Conservation (phyloP, 2,329 filamentous ascomycete genomes). For the Colletotrichum shisoi region DNA sequence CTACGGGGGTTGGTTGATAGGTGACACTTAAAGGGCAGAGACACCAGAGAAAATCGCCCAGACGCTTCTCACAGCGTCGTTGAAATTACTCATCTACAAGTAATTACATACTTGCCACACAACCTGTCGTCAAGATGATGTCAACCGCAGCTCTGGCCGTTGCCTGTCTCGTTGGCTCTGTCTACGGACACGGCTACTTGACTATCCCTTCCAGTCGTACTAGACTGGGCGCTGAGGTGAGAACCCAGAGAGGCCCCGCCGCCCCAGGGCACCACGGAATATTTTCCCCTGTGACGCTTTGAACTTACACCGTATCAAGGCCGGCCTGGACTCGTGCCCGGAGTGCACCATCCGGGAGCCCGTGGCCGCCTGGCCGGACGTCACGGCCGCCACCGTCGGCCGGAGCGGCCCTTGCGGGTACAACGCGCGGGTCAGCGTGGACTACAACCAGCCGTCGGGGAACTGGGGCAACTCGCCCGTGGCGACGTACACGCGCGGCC, state of each 20-base stretch:
- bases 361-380: conserved; percentile 59
- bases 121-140: background rate
- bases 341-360: conserved; percentile 65
- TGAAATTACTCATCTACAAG: too few relatives aligned
- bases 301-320: conserved; percentile 45
- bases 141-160: background rate
- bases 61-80: background rate
- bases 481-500: conserved; percentile 55
- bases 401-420: conserved; percentile 62
- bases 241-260: background rate
- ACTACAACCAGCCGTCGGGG: conserved; percentile 59
- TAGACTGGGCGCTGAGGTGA: conserved; percentile 54
- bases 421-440: conserved; percentile 61
- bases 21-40: too few relatives aligned
- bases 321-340: conserved; percentile 59
- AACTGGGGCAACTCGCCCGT: conserved; percentile 57
- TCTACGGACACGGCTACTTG: conserved; percentile 56
- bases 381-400: conserved; percentile 55
- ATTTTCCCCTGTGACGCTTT: too few relatives aligned
- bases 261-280: too few relatives aligned
- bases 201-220: conserved; percentile 55
- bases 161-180: conserved; percentile 17
- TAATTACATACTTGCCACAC: background rate
- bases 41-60: too few relatives aligned
- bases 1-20: background rate